Percentiles rank a stretch among this genome's conserved stretches.
Evolutionary conservation across 2,329 filamentous ascomycete genomes (phyloP).

Genomic region (Ascochyta lentis): DNA sequence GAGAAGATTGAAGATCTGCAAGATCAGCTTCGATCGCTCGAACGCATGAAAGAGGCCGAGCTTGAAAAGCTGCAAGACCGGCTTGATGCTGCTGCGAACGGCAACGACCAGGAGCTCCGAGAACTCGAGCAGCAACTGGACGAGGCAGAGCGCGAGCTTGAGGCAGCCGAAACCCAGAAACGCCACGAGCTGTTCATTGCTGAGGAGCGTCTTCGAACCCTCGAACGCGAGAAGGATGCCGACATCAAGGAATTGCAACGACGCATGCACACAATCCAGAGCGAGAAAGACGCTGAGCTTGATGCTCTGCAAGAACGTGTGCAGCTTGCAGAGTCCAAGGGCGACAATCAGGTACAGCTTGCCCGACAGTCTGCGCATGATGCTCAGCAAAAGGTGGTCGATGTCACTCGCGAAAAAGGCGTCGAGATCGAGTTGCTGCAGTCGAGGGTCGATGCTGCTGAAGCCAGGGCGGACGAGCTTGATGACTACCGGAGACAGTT

Average conservation of each 20-base stretch:
- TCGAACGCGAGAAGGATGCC: slow-evolving; percentile 47
- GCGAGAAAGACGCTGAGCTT: slow-evolving; percentile 50
- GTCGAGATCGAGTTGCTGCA: slow-evolving; percentile 48
- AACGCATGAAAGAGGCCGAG: slow-evolving; percentile 51
- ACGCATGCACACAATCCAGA: slow-evolving; percentile 38
- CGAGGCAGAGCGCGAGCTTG: slow-evolving; percentile 40
- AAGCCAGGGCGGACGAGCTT: slow-evolving; percentile 45
- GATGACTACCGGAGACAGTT: slow-evolving; percentile 47
- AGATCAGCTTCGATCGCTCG: slow-evolving; percentile 34
- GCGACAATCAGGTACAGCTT: slow-evolving; percentile 50
- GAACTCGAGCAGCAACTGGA: slow-evolving; percentile 51
- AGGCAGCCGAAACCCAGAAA: slow-evolving; percentile 35
- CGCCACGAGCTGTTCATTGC: slow-evolving; percentile 37
- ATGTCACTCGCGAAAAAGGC: slow-evolving; percentile 47
- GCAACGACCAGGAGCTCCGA: slow-evolving; percentile 59
- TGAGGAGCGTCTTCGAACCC: slow-evolving; percentile 40
- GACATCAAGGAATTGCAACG: slow-evolving; percentile 47
- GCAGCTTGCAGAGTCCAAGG: slow-evolving; percentile 49
- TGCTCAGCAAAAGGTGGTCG: slow-evolving; percentile 46
- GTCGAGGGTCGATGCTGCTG: slow-evolving; percentile 44
- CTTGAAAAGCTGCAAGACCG: slow-evolving; percentile 51
- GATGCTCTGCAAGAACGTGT: slow-evolving; percentile 51
- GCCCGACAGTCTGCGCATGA: slow-evolving; percentile 51
- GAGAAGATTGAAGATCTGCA: slow-evolving; percentile 45
- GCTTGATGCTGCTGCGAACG: slow-evolving; percentile 48